Evolutionary conservation across 1,284 basidiomycete species (phyloP).

Genomic region (Ustilago tritici): DNA sequence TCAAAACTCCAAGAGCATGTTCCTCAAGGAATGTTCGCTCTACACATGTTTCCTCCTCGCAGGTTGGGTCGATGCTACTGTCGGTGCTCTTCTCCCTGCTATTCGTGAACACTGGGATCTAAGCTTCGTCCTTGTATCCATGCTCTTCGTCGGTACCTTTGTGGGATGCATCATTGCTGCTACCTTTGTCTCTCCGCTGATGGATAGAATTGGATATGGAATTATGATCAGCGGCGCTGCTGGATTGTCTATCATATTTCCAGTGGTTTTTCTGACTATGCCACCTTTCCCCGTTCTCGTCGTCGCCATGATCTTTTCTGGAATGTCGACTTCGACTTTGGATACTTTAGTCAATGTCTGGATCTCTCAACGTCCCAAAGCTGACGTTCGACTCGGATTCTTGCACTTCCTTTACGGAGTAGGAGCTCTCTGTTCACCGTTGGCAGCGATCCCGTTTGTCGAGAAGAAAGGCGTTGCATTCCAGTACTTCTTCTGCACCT

Average conservation of each 20-base stretch:
- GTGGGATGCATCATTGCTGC: constrained; percentile 51
- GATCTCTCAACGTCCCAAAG: constrained; percentile 42
- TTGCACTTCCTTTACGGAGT: constrained; percentile 56
- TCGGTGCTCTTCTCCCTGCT: constrained; percentile 49
- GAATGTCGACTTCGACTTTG: constrained; percentile 31
- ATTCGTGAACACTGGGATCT: constrained; percentile 47
- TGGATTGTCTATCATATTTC: constrained; percentile 27
- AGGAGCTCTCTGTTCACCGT: constrained; percentile 51
- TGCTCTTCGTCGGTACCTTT: constrained; percentile 57
- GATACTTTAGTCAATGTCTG: constrained; percentile 50
- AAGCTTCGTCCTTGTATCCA: constrained; percentile 37
- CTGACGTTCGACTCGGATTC: constrained; percentile 46
- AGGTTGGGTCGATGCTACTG: constrained; percentile 54
- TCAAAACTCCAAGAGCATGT: constrained; percentile 25
- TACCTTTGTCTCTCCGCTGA: constrained; percentile 27
- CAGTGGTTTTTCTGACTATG: constrained; percentile 39
- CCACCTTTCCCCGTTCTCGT: constrained; percentile 54
- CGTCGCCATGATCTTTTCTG: constrained; percentile 40
- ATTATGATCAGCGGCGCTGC: constrained; percentile 41
- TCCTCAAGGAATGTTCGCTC: constrained; percentile 43
- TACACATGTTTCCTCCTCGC: constrained; percentile 43
- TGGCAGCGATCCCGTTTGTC: constrained; percentile 53
- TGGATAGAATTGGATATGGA: constrained; percentile 44
- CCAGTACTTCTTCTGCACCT: constrained; percentile 48
- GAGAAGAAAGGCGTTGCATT: constrained; percentile 37